Evolutionary conservation across 768 basidiomycete genomes (phyloP), one percentile per base, ranked within the genome.

Genomic region (Russula earlei): DNA sequence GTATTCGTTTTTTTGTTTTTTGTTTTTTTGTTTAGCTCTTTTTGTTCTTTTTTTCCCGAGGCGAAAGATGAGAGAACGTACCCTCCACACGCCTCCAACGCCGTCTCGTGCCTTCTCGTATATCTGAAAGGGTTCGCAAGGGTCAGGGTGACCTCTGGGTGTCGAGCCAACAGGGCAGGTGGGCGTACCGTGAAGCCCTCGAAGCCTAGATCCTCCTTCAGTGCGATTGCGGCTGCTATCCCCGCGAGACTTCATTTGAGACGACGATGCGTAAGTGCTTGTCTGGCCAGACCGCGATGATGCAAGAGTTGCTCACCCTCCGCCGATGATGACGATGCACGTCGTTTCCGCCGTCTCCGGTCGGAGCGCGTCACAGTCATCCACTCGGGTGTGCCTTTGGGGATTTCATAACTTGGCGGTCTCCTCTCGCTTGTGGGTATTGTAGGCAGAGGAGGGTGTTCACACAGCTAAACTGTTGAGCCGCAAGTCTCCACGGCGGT

Each of bases 141-240:
- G n/a, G n/a, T n/a, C n/a, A n/a, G n/a, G n/a, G n/a, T n/a, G n/a
- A n/a, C n/a, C n/a, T n/a, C 34, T 11, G 11, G 12, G 34, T 14
- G 11, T 15, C 1, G 15, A 15, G 11, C 14, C 34, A 14, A 36
- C 2, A 15, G 9, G 34, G 11, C 7, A 36, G 5, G 20, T n/a
- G 2, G 2, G 63, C 67, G 25, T 42, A 71, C 71, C 19, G 62
- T 67, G 52, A 71, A 70, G 49, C 68, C 64, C 0, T 65, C 43
- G 49, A 62, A 68, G 5, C 62, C 60, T 1, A 70, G 63, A 22
- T 72, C 60, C 8, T 60, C 58, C 58, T 69, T 69, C 37, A 72
- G 53, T 0, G 62, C 66, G 27, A 72, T 68, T 5, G 67, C 69
- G 4, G 63, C 61, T 0, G 64, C 58, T 17, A 72, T 58, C 1